Base-by-base conservation (phyloP, 2,329 filamentous ascomycete species). In the Clarireedia homoeocarpa region DNA sequence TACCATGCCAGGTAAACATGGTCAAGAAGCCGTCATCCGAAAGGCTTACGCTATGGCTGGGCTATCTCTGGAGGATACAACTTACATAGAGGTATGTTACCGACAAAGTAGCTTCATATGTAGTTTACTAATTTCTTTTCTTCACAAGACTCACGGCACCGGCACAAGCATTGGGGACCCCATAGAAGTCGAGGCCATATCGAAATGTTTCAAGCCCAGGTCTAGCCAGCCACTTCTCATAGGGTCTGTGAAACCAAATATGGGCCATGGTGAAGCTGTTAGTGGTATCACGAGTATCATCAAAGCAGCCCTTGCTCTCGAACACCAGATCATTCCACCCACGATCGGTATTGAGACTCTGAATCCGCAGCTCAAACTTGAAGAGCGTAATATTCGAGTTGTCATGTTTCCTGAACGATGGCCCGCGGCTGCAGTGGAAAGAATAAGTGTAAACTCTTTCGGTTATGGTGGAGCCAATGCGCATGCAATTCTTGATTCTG, bases 401-500 rank as follows among this genome's bases (percentile, higher is more conserved):
- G 17, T 20, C 17, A 20, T 20, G 17, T 20, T 20, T 20, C 17
- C 17, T 20, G 17, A 20, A 20, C 17, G 17, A 0, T 59, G 66
- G 34, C 34, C 34, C 34, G 34, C 7, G 7, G 7, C 14, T 7
- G 7, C 34, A 9, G 34, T 38, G 2, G 58, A 59, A 67, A 6
- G 63, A 66, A 15, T 69, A 65, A 69, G 67, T 3, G 48, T 71
- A 0, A 42, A 40, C 14, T 52, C 50, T 14, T 52, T 52, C 20
- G 75, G 75, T 0, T 75, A 73, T 30, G 74, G 75, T 6, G 63
- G 63, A 6, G 62, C 61, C 0, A 66, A 66, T 58, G 67, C 66
- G 1, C 71, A 74, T 60, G 68, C 69, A 2, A 69, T 76, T 2
- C 64, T 64, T 30, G 38, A 52, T 30, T 20, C 20, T 30, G 26